A percentile compares a stretch with the other conserved stretches of the same genome.
Evolutionary conservation across 78 protist species (phyloP).

Genomic region (Polysphondylium violaceum): DNA sequence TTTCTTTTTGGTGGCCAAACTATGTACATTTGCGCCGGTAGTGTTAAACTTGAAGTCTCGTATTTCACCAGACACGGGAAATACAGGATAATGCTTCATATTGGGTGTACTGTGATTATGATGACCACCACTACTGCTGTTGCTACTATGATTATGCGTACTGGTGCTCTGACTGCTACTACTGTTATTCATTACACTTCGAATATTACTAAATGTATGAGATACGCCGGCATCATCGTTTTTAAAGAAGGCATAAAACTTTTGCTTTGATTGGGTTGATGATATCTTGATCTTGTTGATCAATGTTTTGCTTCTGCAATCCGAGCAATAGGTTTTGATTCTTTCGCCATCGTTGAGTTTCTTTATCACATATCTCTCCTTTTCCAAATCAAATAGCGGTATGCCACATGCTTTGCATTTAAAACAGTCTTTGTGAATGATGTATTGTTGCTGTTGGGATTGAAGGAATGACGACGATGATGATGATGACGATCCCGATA

Average conservation of each 20-base stretch:
- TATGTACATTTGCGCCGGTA: no score
- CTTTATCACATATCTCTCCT: slow-evolving; percentile 31
- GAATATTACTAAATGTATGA: no score
- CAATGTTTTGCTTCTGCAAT: slow-evolving; percentile 47
- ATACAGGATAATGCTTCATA: neutral
- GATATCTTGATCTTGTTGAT: slow-evolving; percentile 48
- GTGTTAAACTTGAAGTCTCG: slow-evolving; percentile 43
- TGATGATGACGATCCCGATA: neutral
- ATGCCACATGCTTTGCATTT: slow-evolving; percentile 25
- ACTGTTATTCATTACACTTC: no score
- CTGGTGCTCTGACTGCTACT: neutral
- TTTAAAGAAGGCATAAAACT: slow-evolving; percentile 30
- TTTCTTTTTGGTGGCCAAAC: no score
- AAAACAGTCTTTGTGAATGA: slow-evolving; percentile 52
- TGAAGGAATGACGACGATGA: neutral
- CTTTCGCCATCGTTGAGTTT: slow-evolving; percentile 45
- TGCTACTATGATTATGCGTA: neutral
- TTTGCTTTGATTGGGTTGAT: slow-evolving; percentile 23
- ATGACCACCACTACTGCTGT: neutral
- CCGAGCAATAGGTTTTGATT: slow-evolving; percentile 48
- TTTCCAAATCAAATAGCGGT: slow-evolving; percentile 4
- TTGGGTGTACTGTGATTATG: neutral
- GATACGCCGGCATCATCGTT: no score
- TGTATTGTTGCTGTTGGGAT: neutral
- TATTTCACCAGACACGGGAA: slow-evolving; percentile 20